Conservation (phyloP, 768 basidiomycete genomes). For the Mycena maculata region DNA sequence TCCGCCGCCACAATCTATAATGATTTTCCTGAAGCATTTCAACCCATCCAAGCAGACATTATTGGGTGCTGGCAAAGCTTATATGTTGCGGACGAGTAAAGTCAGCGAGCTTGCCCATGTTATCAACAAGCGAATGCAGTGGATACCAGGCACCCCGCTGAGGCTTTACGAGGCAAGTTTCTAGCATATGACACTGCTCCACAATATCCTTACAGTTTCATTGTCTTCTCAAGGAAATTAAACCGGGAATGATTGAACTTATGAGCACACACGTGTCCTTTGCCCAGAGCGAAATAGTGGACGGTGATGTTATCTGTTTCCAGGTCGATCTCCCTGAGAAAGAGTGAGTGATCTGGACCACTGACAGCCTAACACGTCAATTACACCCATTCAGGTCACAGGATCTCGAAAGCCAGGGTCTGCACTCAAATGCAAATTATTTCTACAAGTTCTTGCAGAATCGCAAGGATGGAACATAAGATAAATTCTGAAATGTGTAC, state of each 20-base stretch:
- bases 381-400: slow-evolving; percentile 78
- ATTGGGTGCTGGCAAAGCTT: slow-evolving; percentile 87
- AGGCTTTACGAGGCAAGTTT: slow-evolving; percentile 90
- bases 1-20: slow-evolving; percentile 84
- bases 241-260: slow-evolving; percentile 98
- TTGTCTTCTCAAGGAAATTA: slow-evolving; percentile 87
- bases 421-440: slow-evolving; percentile 90
- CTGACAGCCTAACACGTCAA: slow-evolving; percentile 3
- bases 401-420: slow-evolving; percentile 88
- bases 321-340: slow-evolving; percentile 95
- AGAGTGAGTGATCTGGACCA: slow-evolving; percentile 69
- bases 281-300: slow-evolving; percentile 97
- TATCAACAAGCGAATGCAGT: slow-evolving; percentile 96
- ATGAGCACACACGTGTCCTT: slow-evolving; percentile 98
- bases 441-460: slow-evolving; percentile 99
- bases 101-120: slow-evolving; percentile 84
- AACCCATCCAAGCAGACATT: slow-evolving; percentile 93
- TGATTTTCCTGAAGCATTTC: slow-evolving; percentile 99
- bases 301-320: slow-evolving; percentile 99
- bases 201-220: not conserved
- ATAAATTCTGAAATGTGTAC: too few relatives aligned
- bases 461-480: too few relatives aligned
- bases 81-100: slow-evolving; percentile 87
- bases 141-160: slow-evolving; percentile 94
- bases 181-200: not conserved